Conservation (phyloP, 1,284 basidiomycete species). For the Trichosporon sp. region DNA sequence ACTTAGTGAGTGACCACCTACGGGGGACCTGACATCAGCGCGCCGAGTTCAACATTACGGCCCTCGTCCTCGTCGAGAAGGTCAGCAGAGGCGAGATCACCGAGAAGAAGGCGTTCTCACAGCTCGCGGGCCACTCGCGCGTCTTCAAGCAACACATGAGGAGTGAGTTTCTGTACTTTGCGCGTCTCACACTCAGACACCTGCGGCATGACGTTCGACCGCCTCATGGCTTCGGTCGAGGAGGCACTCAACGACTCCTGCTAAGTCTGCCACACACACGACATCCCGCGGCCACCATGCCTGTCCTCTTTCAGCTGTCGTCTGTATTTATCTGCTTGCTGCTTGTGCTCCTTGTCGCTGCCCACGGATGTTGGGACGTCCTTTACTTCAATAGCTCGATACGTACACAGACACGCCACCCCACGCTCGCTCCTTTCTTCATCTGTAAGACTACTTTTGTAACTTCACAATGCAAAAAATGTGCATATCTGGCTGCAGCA, state of each 20-base stretch:
- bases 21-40: slow-evolving; percentile 20
- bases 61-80: slow-evolving; percentile 3
- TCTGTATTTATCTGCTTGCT: neutral
- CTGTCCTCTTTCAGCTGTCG: neutral
- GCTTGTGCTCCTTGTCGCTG: slow-evolving; percentile 5
- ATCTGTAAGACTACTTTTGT: neutral
- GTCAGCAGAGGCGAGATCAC: neutral
- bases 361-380: neutral
- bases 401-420: neutral
- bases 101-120: slow-evolving; percentile 8
- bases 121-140: slow-evolving; percentile 15
- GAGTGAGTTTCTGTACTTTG: neutral
- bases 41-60: slow-evolving; percentile 23
- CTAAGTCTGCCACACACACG: neutral
- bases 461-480: neutral
- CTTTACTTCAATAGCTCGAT: neutral
- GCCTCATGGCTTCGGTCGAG: slow-evolving; percentile 13
- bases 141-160: slow-evolving; percentile 19
- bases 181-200: neutral
- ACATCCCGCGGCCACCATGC: neutral
- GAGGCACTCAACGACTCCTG: slow-evolving; percentile 2
- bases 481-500: slow-evolving; percentile 6
- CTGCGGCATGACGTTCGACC: slow-evolving; percentile 1
- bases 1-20: slow-evolving; percentile 18
- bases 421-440: neutral